Conservation (phyloP, 306 rosid species). For the Elaeagnus macrophylla region DNA sequence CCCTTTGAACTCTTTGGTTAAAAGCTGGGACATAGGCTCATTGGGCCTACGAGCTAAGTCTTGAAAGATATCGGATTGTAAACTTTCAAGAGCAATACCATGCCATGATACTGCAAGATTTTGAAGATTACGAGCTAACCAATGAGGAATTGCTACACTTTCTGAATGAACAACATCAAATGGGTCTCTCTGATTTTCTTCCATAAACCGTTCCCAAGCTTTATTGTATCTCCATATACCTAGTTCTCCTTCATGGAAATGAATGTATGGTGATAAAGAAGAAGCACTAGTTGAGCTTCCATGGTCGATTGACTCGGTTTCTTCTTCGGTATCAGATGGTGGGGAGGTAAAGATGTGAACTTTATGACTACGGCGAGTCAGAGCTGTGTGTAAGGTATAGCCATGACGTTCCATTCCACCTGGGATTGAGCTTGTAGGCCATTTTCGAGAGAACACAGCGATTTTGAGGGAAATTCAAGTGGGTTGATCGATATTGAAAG, state of each 20-base stretch:
- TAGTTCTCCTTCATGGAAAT: constrained; percentile 77
- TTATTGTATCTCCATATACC: constrained; percentile 88
- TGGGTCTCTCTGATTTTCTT: constrained; percentile 37
- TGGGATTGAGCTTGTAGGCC: constrained; percentile 76
- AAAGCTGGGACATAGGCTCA: constrained; percentile 61
- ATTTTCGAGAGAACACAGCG: constrained; percentile 85
- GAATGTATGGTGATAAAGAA: constrained; percentile 55
- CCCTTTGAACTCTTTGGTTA: constrained; percentile 53
- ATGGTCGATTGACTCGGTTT: constrained; percentile 10
- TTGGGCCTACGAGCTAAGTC: constrained; percentile 47
- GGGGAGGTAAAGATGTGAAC: constrained; percentile 89
- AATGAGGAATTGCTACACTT: constrained; percentile 87
- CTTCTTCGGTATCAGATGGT: constrained; percentile 16
- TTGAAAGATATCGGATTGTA: constrained; percentile 74
- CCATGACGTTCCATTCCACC: constrained; percentile 99
- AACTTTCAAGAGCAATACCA: constrained; percentile 85
- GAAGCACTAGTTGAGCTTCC: constrained; percentile 18
- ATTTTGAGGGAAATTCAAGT: constrained; percentile 44
- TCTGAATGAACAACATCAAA: constrained; percentile 93
- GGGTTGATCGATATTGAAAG: constrained; percentile 27
- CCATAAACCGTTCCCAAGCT: constrained; percentile 75
- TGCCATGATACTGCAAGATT: constrained; percentile 97
- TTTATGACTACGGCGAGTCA: constrained; percentile 69
- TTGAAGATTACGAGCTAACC: constrained; percentile 49
- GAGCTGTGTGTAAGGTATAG: constrained; percentile 69